Evolutionary conservation across 208 protist genomes (phyloP).

Genomic region (Leishmania gerbilli): DNA sequence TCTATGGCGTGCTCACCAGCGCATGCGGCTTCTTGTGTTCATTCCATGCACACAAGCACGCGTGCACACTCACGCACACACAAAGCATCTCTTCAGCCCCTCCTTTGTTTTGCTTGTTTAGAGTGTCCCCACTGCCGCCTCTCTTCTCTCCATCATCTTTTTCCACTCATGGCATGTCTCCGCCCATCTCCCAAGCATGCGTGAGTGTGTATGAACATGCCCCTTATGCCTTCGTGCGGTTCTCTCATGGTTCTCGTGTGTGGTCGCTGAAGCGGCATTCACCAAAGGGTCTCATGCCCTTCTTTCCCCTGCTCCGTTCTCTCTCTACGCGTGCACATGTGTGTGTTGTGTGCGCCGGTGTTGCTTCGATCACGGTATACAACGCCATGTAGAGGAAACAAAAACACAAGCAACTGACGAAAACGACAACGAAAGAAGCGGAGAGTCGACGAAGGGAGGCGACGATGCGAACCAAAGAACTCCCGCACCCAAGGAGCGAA

Average conservation of each 20-base stretch:
- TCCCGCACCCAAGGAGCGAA: too few species aligned
- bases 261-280: neutral
- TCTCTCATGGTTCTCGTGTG: neutral
- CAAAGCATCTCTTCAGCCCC: neutral
- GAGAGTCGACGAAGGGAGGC: too few species aligned
- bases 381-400: too few species aligned
- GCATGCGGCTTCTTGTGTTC: neutral
- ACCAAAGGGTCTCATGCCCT: neutral
- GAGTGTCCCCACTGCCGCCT: neutral
- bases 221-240: neutral
- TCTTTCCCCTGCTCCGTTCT: neutral
- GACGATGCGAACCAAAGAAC: too few species aligned
- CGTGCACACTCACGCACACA: too few species aligned
- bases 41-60: too few species aligned
- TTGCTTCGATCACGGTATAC: too few species aligned
- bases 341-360: too few species aligned
- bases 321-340: neutral
- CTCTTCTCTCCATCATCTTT: neutral
- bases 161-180: neutral
- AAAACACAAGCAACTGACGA: too few species aligned
- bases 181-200: neutral
- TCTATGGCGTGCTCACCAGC: neutral
- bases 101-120: neutral
- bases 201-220: neutral
- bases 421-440: too few species aligned